phyloP scores from a whole-genome alignment of 2,329 filamentous ascomycete genomes.

The Calonectria pseudoturangicola region DNA sequence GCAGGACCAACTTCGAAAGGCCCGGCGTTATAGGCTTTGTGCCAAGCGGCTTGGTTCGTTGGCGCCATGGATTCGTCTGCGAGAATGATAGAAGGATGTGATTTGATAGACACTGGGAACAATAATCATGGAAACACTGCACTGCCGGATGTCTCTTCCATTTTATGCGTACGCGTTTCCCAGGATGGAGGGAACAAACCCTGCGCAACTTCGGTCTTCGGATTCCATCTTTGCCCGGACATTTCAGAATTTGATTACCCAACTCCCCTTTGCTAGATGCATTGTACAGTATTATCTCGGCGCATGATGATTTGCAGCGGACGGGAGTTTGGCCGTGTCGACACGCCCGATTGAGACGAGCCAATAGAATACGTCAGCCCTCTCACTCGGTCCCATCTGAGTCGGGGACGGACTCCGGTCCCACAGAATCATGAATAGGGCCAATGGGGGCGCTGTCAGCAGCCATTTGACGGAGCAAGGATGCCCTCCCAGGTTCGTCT shows the following conservation, averaged over 20 bases:
- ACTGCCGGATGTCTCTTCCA: background rate
- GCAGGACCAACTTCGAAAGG: conserved; percentile 16
- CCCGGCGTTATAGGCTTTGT: background rate
- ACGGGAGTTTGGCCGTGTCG: background rate
- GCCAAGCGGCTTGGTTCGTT: conserved; percentile 32
- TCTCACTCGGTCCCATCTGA: background rate
- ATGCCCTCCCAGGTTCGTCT: background rate
- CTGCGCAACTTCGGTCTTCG: background rate
- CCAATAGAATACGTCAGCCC: background rate
- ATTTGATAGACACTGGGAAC: background rate
- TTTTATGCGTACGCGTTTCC: background rate
- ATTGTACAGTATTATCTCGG: background rate
- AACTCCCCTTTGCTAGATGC: background rate
- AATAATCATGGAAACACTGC: too few relatives aligned
- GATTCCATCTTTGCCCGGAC: background rate
- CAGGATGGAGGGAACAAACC: background rate
- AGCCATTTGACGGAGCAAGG: background rate
- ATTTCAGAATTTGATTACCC: background rate
- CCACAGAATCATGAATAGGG: background rate
- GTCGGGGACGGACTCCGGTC: conserved; percentile 22
- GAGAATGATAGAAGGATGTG: background rate
- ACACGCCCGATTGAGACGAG: background rate
- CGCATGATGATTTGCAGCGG: background rate
- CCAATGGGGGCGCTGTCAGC: background rate
- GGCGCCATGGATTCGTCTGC: conserved; percentile 13